phyloP scores from a whole-genome alignment of 371 early-diverging fungal species.

The Vairimorpha ceranae region DNA sequence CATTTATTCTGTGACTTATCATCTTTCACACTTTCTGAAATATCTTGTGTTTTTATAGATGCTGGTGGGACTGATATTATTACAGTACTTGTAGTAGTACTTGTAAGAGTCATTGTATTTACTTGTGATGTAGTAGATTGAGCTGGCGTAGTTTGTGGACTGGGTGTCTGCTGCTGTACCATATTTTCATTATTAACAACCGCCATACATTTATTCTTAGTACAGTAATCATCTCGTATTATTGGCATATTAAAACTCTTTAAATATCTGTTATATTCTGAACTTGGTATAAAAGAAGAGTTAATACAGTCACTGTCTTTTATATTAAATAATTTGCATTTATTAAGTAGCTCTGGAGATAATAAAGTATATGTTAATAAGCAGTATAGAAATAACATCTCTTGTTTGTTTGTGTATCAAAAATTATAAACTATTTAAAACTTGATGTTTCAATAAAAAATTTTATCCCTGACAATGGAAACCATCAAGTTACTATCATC shows the following conservation, averaged over 20 bases:
- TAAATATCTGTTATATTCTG: constrained; percentile 45
- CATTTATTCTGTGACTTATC: not conserved
- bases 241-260: constrained; percentile 54
- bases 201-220: constrained; percentile 33
- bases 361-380: not conserved
- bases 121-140: not conserved
- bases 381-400: not conserved
- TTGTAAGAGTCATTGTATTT: not conserved
- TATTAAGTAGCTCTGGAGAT: not conserved
- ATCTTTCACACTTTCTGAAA: not conserved
- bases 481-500: not conserved
- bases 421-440: too few relatives aligned
- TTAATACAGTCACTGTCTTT: constrained; percentile 5
- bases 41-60: not conserved
- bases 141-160: not conserved
- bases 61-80: not conserved
- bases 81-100: not conserved
- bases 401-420: too few relatives aligned
- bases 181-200: constrained; percentile 27
- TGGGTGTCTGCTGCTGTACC: not conserved
- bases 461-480: too few relatives aligned
- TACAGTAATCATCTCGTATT: constrained; percentile 39
- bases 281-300: constrained; percentile 45
- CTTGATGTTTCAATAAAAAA: too few relatives aligned
- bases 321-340: not conserved